phyloP scores from a whole-genome alignment of 306 rosid genomes.

The Chamaecrista fasciculata region DNA sequence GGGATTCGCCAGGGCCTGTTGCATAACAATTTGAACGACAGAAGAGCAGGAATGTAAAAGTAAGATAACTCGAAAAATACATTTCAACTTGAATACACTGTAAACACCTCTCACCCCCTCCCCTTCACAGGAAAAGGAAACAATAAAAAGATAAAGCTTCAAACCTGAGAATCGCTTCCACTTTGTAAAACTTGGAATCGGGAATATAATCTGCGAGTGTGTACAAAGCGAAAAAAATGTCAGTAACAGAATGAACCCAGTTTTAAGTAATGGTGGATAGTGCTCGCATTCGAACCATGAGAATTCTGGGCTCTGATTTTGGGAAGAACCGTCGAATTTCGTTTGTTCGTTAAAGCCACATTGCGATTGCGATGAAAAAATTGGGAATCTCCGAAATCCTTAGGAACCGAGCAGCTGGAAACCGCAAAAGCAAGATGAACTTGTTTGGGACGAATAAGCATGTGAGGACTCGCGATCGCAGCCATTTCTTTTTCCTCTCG shows the following conservation, averaged over 20 bases:
- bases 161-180: constrained; percentile 91
- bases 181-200: constrained; percentile 75
- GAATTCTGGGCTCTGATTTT: constrained; percentile 54
- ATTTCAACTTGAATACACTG: neutral
- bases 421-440: constrained; percentile 24
- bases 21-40: constrained; percentile 43
- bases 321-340: constrained; percentile 46
- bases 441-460: constrained; percentile 28
- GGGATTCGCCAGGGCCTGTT: constrained; percentile 83
- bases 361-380: constrained; percentile 27
- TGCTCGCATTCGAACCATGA: constrained; percentile 36
- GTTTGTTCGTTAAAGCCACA: constrained; percentile 37
- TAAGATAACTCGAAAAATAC: constrained; percentile 18
- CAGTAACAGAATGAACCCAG: neutral
- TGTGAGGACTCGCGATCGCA: constrained; percentile 27
- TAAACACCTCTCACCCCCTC: neutral
- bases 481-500: constrained; percentile 44
- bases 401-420: constrained; percentile 21
- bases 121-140: neutral
- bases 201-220: constrained; percentile 51
- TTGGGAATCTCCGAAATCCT: constrained; percentile 22
- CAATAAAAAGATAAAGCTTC: neutral
- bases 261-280: neutral
- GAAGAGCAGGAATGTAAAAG: constrained; percentile 22
- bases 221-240: constrained; percentile 1